Percentiles rank a stretch among this genome's conserved stretches.
Conservation (phyloP, 2,329 filamentous ascomycete genomes). For the Samsoniella hepiali region DNA sequence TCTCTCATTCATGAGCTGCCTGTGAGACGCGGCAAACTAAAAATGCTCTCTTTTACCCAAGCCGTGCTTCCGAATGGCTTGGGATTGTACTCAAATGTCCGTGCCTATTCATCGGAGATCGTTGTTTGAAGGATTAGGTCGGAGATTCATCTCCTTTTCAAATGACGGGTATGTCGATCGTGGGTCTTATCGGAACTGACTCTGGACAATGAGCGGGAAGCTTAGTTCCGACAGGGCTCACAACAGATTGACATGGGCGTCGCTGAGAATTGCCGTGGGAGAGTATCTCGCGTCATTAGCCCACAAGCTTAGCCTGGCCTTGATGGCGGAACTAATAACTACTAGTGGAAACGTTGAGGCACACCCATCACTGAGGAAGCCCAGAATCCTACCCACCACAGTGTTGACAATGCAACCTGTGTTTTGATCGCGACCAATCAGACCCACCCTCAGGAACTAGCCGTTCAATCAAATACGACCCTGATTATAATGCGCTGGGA, state of each 20-base stretch:
- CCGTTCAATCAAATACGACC: background rate
- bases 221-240: constrained; percentile 4
- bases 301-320: background rate
- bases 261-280: background rate
- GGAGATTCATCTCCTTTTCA: constrained; percentile 1
- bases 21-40: background rate
- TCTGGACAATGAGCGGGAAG: background rate
- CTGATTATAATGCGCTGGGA: background rate
- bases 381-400: background rate
- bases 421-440: too few species aligned
- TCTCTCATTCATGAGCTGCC: background rate
- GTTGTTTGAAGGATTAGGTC: background rate
- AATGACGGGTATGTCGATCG: background rate
- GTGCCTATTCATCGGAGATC: background rate
- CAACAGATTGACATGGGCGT: background rate
- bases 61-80: background rate
- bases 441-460: background rate
- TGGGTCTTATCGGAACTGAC: constrained; percentile 1
- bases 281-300: background rate
- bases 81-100: background rate
- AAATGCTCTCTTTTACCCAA: background rate
- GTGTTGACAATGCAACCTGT: background rate
- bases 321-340: background rate
- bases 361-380: background rate
- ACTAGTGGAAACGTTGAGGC: background rate